Conservation (phyloP, 768 basidiomycete genomes). For the Pisolithus albus region DNA sequence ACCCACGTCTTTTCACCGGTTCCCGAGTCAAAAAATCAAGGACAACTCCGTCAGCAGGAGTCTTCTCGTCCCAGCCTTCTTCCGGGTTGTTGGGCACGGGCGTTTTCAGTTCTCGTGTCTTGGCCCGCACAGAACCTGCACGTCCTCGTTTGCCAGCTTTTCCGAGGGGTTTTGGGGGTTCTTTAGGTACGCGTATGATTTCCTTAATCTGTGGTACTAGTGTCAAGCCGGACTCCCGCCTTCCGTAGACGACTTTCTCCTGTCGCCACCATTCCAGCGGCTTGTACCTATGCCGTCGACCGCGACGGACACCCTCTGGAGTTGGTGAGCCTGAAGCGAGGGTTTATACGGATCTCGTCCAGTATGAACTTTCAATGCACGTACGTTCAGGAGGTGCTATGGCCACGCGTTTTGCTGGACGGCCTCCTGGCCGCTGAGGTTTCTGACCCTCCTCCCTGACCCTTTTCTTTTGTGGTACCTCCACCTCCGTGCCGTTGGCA, state of each 20-base stretch:
- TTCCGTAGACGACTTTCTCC: slow-evolving; percentile 81
- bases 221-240: slow-evolving; percentile 42
- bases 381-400: slow-evolving; percentile 18
- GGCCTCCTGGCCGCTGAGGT: slow-evolving; percentile 20
- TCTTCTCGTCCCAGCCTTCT: slow-evolving; percentile 84
- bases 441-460: slow-evolving; percentile 22
- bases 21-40: slow-evolving; percentile 55
- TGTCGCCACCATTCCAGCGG: slow-evolving; percentile 93
- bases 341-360: slow-evolving; percentile 6
- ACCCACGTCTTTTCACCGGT: slow-evolving; percentile 69
- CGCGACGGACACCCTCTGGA: slow-evolving; percentile 56
- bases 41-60: slow-evolving; percentile 58
- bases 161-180: slow-evolving; percentile 42
- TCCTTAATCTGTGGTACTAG: slow-evolving; percentile 63
- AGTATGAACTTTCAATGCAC: neutral
- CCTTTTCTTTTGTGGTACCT: slow-evolving; percentile 22
- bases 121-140: slow-evolving; percentile 23
- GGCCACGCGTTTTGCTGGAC: slow-evolving; percentile 14
- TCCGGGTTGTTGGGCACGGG: slow-evolving; percentile 42
- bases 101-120: slow-evolving; percentile 16
- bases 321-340: slow-evolving; percentile 16
- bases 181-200: slow-evolving; percentile 52
- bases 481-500: slow-evolving; percentile 39
- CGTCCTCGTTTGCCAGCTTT: slow-evolving; percentile 33
- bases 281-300: slow-evolving; percentile 55